A percentile compares a stretch with the other conserved stretches of the same genome.
Evolutionary conservation across 768 basidiomycete genomes (phyloP).

Genomic region (Strobilomyces dryophilus): DNA sequence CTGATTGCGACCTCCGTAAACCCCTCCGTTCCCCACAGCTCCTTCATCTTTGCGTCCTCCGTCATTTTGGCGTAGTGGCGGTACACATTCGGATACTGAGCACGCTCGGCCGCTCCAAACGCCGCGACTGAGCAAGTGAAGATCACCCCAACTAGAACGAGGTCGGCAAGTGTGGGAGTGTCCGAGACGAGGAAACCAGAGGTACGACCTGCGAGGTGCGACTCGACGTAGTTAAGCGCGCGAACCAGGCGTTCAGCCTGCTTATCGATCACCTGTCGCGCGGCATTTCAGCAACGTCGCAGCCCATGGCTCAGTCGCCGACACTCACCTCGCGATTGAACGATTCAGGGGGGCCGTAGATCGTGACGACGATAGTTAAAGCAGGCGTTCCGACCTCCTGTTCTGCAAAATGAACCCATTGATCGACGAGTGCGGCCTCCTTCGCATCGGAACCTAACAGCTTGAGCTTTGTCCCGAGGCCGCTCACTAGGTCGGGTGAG

Average conservation of each 20-base stretch:
- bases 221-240: conserved; percentile 12
- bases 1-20: conserved; percentile 2
- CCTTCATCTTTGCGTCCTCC: conserved; percentile 6
- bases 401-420: conserved; percentile 21
- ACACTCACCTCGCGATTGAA: conserved; percentile 12
- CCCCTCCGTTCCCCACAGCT: conserved; percentile 2
- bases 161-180: conserved; percentile 17
- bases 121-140: neutral
- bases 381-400: conserved; percentile 4
- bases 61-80: conserved; percentile 18
- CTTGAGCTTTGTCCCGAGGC: conserved; percentile 7
- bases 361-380: neutral
- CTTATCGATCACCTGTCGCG: neutral
- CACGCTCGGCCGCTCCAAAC: conserved; percentile 11
- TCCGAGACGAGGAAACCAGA: conserved; percentile 16
- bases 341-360: neutral
- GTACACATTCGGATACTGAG: conserved; percentile 8
- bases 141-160: conserved; percentile 5
- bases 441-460: conserved; percentile 11
- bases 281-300: too few species aligned
- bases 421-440: conserved; percentile 13
- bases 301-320: neutral
- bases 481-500: conserved; percentile 6
- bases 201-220: conserved; percentile 2
- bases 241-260: conserved; percentile 1